Evolutionary conservation across 2,329 filamentous ascomycete species (phyloP), one percentile per base, ranked within the genome.

Genomic region (Tolypocladium inflatum): DNA sequence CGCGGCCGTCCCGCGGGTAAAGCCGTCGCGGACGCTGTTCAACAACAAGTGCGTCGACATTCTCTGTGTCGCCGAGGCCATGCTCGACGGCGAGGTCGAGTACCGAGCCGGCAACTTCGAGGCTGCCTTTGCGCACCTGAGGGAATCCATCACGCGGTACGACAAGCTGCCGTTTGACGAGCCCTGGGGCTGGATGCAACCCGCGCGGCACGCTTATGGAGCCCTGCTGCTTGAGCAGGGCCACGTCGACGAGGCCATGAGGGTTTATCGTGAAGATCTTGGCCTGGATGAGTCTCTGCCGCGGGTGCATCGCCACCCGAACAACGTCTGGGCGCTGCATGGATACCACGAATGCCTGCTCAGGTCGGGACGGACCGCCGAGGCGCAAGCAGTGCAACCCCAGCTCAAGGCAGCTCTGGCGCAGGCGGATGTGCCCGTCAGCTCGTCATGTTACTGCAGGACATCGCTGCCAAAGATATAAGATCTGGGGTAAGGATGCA

Each of bases 111-210:
- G 78, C 0, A 79, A 86, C 55, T 78, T 80, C 56, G 78, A 83
- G 0, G 54, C 67, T 0, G 88, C 87, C 0, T 90, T 89, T 65
- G 65, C 71, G 3, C 76, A 82, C 55, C 73, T 91, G 3, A 77
- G 79, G 1, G 74, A 73, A 13, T 79, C 86, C 0, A 82, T 89
- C 26, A 66, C 72, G 1, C 76, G 81, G 2, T 85, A 89, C 61
- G 86, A 89, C 64, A 71, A 68, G 0, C 76, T 91, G 35, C 83
- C 83, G 0, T 91, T 89, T 60, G 85, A 87, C 54, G 88, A 91
- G 67, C 88, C 88, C 0, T 90, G 87, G 87, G 86, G 85, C 0
- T 91, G 88, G 87, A 90, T 91, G 87, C 85, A 89, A 66, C 88
- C 88, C 0, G 81, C 83, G 0, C 76, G 87, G 3, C 88, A 91